phyloP scores from a whole-genome alignment of 768 basidiomycete genomes.

The Hirschioporus abietinus region DNA sequence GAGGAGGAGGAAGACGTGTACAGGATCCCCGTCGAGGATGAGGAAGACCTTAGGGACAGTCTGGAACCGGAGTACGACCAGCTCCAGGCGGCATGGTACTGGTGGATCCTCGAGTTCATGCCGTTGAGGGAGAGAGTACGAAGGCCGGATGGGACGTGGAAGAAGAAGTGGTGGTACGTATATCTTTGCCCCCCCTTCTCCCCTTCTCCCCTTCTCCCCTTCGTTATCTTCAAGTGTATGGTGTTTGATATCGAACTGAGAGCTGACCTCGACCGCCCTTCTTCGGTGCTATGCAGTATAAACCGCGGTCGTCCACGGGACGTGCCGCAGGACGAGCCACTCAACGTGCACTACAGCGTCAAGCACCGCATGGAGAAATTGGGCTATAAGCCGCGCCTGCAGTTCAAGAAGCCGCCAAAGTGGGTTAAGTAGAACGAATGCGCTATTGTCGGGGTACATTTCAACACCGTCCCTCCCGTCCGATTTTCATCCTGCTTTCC shows the following conservation, averaged over 20 bases:
- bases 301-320: slow-evolving; percentile 13
- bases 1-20: slow-evolving; percentile 3
- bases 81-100: slow-evolving; percentile 9
- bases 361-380: slow-evolving; percentile 21
- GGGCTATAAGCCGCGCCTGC: slow-evolving; percentile 26
- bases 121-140: slow-evolving; percentile 10
- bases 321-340: slow-evolving; percentile 23
- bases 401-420: slow-evolving; percentile 15
- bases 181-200: too few relatives aligned
- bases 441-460: too few relatives aligned
- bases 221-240: too few relatives aligned
- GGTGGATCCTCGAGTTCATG: slow-evolving; percentile 20
- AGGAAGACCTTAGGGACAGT: slow-evolving; percentile 11
- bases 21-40: slow-evolving; percentile 2
- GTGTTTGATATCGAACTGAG: slow-evolving; percentile 20
- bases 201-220: not conserved
- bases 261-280: slow-evolving; percentile 14
- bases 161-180: not conserved
- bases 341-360: slow-evolving; percentile 44
- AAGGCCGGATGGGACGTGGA: not conserved
- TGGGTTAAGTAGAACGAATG: slow-evolving; percentile 19
- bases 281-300: not conserved
- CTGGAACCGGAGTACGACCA: slow-evolving; percentile 13
- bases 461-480: too few relatives aligned
- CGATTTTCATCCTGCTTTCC: too few relatives aligned